Evolutionary conservation across 2,329 filamentous ascomycete species (phyloP).

Genomic region (Neopestalotiopsis sp.): DNA sequence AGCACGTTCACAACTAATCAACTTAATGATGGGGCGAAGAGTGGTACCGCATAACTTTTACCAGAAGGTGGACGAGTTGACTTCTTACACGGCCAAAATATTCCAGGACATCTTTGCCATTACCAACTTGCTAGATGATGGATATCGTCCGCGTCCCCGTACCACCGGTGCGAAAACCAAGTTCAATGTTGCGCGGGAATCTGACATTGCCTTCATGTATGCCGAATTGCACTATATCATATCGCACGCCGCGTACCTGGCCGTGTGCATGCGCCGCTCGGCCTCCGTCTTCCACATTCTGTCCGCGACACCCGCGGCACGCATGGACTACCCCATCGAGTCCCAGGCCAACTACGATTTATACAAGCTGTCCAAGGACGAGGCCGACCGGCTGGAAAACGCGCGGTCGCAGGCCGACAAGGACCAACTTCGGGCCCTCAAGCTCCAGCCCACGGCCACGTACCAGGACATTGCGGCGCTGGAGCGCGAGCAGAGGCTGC

Average conservation of each 20-base stretch:
- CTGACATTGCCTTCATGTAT: conserved; percentile 22
- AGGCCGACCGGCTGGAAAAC: conserved; percentile 24
- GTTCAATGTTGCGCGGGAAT: neutral
- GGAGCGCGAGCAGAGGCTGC: conserved; percentile 18
- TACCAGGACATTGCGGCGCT: conserved; percentile 15
- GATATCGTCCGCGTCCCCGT: neutral
- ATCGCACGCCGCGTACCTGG: conserved; percentile 33
- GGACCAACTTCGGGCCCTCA: neutral
- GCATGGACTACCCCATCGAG: conserved; percentile 33
- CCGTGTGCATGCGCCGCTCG: conserved; percentile 35
- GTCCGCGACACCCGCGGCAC: conserved; percentile 34
- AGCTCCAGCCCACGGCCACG: neutral
- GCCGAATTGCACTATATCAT: conserved; percentile 33
- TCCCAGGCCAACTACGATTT: conserved; percentile 26
- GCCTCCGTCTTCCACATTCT: conserved; percentile 34
- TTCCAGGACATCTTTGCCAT: conserved; percentile 44
- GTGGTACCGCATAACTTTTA: conserved; percentile 41
- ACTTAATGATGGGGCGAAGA: conserved; percentile 28
- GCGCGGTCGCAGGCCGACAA: conserved; percentile 21
- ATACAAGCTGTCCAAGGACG: conserved; percentile 29
- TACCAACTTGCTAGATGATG: conserved; percentile 2
- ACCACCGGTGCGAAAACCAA: no score
- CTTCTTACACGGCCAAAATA: conserved; percentile 36
- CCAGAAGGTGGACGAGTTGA: conserved; percentile 39
- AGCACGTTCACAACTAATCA: conserved; percentile 28